Base-by-base conservation (phyloP, 441 rosid genomes). In the Gossypium schwendimanii region DNA sequence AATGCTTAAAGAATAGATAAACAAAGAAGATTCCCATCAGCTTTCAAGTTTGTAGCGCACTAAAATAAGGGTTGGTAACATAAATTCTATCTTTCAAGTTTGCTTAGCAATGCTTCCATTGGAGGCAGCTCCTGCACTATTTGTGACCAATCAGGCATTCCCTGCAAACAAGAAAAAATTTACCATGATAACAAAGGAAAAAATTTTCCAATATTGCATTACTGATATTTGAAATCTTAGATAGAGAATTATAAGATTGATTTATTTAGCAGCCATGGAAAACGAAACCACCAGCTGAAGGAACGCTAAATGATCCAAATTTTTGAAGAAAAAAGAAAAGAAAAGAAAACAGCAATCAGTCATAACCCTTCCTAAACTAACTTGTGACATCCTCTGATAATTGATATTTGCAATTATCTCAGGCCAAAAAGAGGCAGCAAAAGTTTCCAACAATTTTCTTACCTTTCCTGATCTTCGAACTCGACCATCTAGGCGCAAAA, bases 91-190 rank as follows among this genome's bases (percentile, higher is more conserved):
- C 89, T 85, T 79, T 92, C 97, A 60, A 94, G 85, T 83, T 91
- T 94, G 81, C 99, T 92, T 26, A 94, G 77, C 77, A 94, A 78
- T 44, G 94, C 93, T 50, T 94, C 97, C 88, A 89, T 81, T 2
- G 87, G 80, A 10, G 97, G 97, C 71, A 94, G 85, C 83, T 92
- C 98, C 73, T 82, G 79, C 69, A 87, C 75, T 62, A 94, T 88
- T 83, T 94, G 89, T 74, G 80, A 83, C 98, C 98, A 91, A 76
- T 88, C 93, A 12, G 97, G 98, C 93, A 92, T 88, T 69, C 99
- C 99, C 97, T 91, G 85, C 67, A 69, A 71, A 54, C 18, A 54
- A 0, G 4, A 0, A 28, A 73, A 33, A 75, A 33, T 33, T 53
- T 14, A 17, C 58, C 44, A 62, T 11, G 26, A 33, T 15, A 57